Percentiles rank a stretch among this genome's conserved stretches.
phyloP scores from a whole-genome alignment of 1,139 yeast species.

The Geotrichum macrosporum region DNA sequence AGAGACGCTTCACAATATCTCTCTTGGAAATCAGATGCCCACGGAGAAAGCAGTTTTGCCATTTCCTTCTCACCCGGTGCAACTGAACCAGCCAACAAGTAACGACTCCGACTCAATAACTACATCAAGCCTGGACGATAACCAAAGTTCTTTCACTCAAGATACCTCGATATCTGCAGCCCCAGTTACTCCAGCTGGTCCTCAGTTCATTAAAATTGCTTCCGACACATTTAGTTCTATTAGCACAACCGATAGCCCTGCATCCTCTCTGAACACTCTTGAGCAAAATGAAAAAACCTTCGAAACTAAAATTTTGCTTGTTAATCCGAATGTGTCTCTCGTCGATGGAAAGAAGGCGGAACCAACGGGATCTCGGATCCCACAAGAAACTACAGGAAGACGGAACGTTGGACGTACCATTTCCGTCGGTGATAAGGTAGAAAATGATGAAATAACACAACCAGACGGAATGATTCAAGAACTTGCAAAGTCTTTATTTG shows the following conservation, averaged over 20 bases:
- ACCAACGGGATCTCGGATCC: no score
- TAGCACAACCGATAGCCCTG: not conserved
- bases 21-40: conserved; percentile 6
- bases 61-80: not conserved
- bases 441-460: not conserved
- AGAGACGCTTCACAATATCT: conserved; percentile 4
- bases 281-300: not conserved
- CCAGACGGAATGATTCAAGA: conserved; percentile 10
- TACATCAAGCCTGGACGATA: not conserved
- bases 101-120: not conserved
- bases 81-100: not conserved
- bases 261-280: not conserved
- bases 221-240: not conserved
- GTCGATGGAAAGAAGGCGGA: no score
- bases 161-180: not conserved
- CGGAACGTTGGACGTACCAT: not conserved
- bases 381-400: not conserved
- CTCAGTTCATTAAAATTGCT: not conserved
- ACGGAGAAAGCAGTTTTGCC: no score
- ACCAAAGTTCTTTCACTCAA: not conserved
- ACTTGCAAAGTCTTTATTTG: conserved; percentile 16
- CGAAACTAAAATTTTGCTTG: no score
- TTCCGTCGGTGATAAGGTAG: no score
- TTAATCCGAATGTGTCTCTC: not conserved
- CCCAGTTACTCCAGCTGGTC: not conserved